phyloP scores from a whole-genome alignment of 2,329 filamentous ascomycete genomes.

The Graphiopsis chlorocephala region DNA sequence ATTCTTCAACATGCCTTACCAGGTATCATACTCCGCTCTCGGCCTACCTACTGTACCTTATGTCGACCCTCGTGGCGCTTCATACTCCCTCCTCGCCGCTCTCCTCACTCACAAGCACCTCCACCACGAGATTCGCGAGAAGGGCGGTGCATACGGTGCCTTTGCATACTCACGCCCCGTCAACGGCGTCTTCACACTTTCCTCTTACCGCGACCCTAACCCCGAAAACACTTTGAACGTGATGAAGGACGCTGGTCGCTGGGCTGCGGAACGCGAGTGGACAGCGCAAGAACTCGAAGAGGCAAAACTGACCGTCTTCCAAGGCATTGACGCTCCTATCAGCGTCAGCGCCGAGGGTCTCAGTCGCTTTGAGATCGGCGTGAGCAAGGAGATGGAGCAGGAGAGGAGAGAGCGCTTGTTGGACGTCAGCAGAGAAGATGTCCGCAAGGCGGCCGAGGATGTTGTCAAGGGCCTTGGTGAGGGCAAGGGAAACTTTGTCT shows the following conservation, averaged over 20 bases:
- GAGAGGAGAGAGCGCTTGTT: constrained; percentile 76
- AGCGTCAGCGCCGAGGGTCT: constrained; percentile 87
- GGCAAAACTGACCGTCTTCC: constrained; percentile 93
- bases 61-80: constrained; percentile 68
- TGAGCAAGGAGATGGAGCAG: constrained; percentile 88
- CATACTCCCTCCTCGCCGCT: constrained; percentile 84
- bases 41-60: constrained; percentile 83
- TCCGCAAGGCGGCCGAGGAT: constrained; percentile 75
- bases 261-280: constrained; percentile 80
- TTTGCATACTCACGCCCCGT: constrained; percentile 79
- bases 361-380: constrained; percentile 76
- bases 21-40: constrained; percentile 90
- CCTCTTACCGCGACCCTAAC: constrained; percentile 95
- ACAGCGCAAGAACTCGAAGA: constrained; percentile 84
- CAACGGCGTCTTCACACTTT: constrained; percentile 87
- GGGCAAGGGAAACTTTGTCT: constrained; percentile 16
- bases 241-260: constrained; percentile 77
- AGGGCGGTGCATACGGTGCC: constrained; percentile 93
- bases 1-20: constrained; percentile 92
- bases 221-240: constrained; percentile 83
- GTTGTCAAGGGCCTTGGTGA: constrained; percentile 57
- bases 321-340: constrained; percentile 82
- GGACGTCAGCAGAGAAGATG: constrained; percentile 78
- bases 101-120: constrained; percentile 94
- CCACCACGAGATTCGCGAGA: constrained; percentile 96